Evolutionary conservation across 83 land plant species (phyloP), one percentile per base, ranked within the genome.

Genomic region (Larix sibirica): DNA sequence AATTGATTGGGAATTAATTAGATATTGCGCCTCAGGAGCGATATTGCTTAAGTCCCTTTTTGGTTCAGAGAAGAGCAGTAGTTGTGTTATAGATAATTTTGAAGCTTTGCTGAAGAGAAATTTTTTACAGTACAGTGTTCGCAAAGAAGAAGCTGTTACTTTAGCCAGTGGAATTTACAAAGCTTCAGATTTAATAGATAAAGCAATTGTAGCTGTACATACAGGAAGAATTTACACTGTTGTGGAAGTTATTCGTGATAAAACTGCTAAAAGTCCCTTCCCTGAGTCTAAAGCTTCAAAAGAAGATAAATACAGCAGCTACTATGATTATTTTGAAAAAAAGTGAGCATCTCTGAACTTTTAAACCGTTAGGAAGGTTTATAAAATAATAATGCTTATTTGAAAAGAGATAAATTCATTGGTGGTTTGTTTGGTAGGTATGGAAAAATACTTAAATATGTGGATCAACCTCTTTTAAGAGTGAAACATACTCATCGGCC

Each of bases 401-500:
- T 23, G 6, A 6, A 75, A 42, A n/a, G 0, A 21, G 4, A 16
- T 47, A 10, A 75, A 21, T 10, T 47, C 9, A 47, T 14, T 12
- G 1, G 16, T 73, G 59, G 10, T 75, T 47, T 47, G 2, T 7
- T 47, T 28, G 60, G 65, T 79, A 97, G 99, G 84, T 90, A 98
- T 86, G 87, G 87, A 18, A 89, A 82, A 66, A 79, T 75, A 62
- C 82, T 98, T 44, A 74, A 71, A 54, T 82, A 87, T 85, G 92
- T 92, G 21, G 58, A 81, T 40, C 99, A 98, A 86, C 96, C 99
- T 26, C 83, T 98, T 69, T 83, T 98, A 85, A 82, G 74, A 61
- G 86, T 92, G 73, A 98, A 96, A 84, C 99, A 93, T 81, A 92
- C 92, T 63, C 99, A 98, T 87, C 89, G 93, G 21, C 81, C 95